These are phyloP conservation scores for Nakaseomyces sp. DNA, from an alignment of 1,139 yeast genomes.

Conservation along the genomic window DNA sequence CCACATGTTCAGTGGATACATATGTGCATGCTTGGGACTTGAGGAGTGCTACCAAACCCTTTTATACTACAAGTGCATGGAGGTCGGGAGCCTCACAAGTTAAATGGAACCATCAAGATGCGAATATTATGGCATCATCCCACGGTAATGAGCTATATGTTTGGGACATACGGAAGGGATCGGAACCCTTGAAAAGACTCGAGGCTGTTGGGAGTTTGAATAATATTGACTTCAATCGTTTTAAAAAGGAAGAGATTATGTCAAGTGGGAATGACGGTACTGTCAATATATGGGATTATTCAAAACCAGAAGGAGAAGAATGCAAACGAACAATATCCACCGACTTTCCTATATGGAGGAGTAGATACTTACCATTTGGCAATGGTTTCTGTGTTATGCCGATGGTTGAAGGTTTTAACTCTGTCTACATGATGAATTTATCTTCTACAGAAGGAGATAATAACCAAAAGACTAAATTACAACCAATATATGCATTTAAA, in stretches of 20 bases:
- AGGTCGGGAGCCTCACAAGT: constrained; percentile 91
- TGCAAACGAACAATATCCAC: constrained; percentile 60
- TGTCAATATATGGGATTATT: constrained; percentile 79
- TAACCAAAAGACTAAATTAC: constrained; percentile 37
- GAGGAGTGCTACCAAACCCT: constrained; percentile 66
- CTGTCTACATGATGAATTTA: constrained; percentile 58
- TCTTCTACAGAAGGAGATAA: constrained; percentile 25
- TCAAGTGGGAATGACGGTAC: constrained; percentile 82
- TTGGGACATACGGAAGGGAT: constrained; percentile 86
- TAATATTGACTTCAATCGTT: constrained; percentile 73
- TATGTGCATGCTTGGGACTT: constrained; percentile 86
- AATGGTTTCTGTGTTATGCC: constrained; percentile 91
- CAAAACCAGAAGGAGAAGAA: constrained; percentile 29
- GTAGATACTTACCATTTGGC: constrained; percentile 85
- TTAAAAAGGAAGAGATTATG: constrained; percentile 49
- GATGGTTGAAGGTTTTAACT: constrained; percentile 71
- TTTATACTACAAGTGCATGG: constrained; percentile 82
- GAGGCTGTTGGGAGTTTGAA: constrained; percentile 63
- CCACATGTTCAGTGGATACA: constrained; percentile 90
- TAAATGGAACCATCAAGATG: constrained; percentile 78
- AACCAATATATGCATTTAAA: constrained; percentile 54
- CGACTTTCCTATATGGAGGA: constrained; percentile 80
- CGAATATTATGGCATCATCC: constrained; percentile 70
- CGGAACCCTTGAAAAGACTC: constrained; percentile 59
- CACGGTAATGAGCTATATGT: constrained; percentile 73